Conservation (phyloP, 495 filamentous ascomycete species). For the Astrothelium subdiscretum region DNA sequence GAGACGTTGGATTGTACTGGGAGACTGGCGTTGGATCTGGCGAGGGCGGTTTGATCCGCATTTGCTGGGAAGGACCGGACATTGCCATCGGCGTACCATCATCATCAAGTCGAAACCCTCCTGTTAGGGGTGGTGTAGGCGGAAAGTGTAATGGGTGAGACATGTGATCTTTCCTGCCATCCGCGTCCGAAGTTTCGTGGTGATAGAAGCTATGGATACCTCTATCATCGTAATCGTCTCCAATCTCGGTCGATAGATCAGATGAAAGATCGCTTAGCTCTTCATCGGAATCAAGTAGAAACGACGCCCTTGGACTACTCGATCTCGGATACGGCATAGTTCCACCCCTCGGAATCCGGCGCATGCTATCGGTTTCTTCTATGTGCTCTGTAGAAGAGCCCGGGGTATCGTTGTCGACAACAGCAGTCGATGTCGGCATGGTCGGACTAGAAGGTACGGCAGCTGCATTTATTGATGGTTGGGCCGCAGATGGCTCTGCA, state of each 20-base stretch:
- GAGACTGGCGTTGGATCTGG: conserved; percentile 2
- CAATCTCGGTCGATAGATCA: conserved; percentile 61
- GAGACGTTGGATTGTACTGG: background rate
- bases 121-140: conserved; percentile 67
- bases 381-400: conserved; percentile 45
- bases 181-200: conserved; percentile 25
- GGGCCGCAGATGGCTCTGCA: background rate
- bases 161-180: conserved; percentile 34
- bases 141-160: conserved; percentile 62
- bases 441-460: conserved; percentile 9
- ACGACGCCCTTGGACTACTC: conserved; percentile 37
- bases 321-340: conserved; percentile 30
- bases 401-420: conserved; percentile 3
- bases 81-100: conserved; percentile 14
- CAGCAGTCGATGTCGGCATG: conserved; percentile 20
- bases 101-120: conserved; percentile 4
- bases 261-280: conserved; percentile 67
- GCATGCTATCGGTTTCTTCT: conserved; percentile 47
- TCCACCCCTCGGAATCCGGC: conserved; percentile 36
- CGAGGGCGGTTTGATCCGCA: background rate
- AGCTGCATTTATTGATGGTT: background rate
- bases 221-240: conserved; percentile 36
- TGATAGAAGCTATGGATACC: conserved; percentile 32
- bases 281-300: conserved; percentile 57
- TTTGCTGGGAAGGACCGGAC: conserved; percentile 5